A percentile compares a stretch with the other conserved stretches of the same genome.
These are phyloP conservation scores for Zygosaccharomyces pseudobailii DNA, from an alignment of 1,139 yeast species.

Conservation along the genomic window DNA sequence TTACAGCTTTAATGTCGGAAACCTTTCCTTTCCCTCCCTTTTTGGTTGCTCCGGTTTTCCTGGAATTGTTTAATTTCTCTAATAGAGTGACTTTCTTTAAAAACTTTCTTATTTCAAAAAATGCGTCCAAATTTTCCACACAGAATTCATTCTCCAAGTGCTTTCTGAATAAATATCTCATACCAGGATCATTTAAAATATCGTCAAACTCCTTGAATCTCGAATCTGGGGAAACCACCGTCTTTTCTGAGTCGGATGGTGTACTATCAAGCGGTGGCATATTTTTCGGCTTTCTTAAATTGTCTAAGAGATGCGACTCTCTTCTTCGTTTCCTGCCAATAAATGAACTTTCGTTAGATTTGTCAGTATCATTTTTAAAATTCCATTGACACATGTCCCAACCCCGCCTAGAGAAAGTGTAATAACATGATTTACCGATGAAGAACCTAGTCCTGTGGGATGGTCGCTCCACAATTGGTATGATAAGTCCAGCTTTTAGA, in stretches of 20 bases:
- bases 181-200: slow-evolving; percentile 72
- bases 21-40: slow-evolving; percentile 14
- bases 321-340: slow-evolving; percentile 10
- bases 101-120: slow-evolving; percentile 50
- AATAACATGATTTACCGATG: slow-evolving; percentile 37
- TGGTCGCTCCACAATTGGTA: slow-evolving; percentile 37
- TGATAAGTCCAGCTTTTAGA: slow-evolving; percentile 46
- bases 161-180: slow-evolving; percentile 59
- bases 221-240: neutral
- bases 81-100: slow-evolving; percentile 37
- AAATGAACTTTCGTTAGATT: neutral
- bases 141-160: slow-evolving; percentile 64
- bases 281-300: neutral
- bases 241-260: slow-evolving; percentile 4
- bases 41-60: slow-evolving; percentile 16
- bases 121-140: slow-evolving; percentile 72
- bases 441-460: slow-evolving; percentile 32
- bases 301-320: slow-evolving; percentile 14
- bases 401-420: slow-evolving; percentile 39
- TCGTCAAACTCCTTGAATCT: slow-evolving; percentile 35
- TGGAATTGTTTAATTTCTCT: slow-evolving; percentile 32
- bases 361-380: slow-evolving; percentile 6
- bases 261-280: neutral
- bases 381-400: slow-evolving; percentile 40
- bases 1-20: slow-evolving; percentile 19